Conservation (phyloP, 2,329 filamentous ascomycete species). For the Fusarium torreyae region DNA sequence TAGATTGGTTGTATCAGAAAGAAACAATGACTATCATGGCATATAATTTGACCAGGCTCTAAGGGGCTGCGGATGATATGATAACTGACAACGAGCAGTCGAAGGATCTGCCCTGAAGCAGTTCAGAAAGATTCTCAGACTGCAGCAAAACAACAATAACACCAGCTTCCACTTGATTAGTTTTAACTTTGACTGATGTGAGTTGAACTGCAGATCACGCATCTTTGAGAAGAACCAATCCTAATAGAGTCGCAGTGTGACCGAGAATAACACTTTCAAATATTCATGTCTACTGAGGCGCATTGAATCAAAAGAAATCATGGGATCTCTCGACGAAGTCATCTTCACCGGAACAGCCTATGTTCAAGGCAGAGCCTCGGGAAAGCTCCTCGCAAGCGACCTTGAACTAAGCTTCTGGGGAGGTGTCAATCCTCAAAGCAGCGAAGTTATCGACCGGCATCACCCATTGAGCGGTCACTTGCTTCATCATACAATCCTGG, state of each 20-base stretch:
- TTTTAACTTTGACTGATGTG: not conserved
- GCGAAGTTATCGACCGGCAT: constrained; percentile 60
- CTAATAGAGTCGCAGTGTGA: too few relatives aligned
- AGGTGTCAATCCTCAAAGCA: constrained; percentile 58
- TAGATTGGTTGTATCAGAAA: not conserved
- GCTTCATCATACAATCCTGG: constrained; percentile 56
- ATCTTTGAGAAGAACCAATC: too few relatives aligned
- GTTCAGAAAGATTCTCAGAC: not conserved
- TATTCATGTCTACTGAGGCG: not conserved
- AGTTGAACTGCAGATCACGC: not conserved
- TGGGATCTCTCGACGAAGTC: constrained; percentile 22
- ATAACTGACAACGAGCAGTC: not conserved
- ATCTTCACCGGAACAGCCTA: constrained; percentile 37
- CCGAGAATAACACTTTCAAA: not conserved
- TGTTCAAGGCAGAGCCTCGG: constrained; percentile 48
- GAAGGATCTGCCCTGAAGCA: not conserved
- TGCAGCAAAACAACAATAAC: not conserved
- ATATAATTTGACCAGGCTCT: not conserved
- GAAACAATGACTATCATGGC: not conserved
- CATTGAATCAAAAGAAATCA: not conserved
- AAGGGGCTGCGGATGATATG: not conserved
- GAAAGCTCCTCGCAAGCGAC: constrained; percentile 49
- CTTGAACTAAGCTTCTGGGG: constrained; percentile 63
- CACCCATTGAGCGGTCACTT: constrained; percentile 57
- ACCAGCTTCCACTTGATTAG: not conserved